A percentile compares a stretch with the other conserved stretches of the same genome.
phyloP scores from a whole-genome alignment of 2,329 filamentous ascomycete genomes.

The Epichloe scottii region DNA sequence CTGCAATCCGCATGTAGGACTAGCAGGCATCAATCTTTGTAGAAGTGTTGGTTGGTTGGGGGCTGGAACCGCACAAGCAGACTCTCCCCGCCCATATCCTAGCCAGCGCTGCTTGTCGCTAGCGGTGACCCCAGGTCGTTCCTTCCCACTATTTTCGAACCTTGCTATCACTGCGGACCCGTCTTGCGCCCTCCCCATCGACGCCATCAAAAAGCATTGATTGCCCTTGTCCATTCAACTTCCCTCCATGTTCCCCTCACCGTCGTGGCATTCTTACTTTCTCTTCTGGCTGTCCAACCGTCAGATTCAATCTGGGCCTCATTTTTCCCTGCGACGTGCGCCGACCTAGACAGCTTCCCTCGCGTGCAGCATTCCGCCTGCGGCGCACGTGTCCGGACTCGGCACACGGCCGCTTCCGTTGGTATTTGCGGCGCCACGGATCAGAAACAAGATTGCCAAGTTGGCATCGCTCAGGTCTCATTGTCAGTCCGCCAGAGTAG shows the following conservation, averaged over 20 bases:
- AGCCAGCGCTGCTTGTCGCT: not conserved
- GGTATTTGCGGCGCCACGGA: not conserved
- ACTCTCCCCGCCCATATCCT: too few relatives aligned
- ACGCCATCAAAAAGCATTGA: not conserved
- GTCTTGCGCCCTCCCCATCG: not conserved
- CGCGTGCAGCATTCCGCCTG: not conserved
- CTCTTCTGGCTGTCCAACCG: not conserved
- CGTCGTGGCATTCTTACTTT: not conserved
- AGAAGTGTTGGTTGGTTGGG: too few relatives aligned
- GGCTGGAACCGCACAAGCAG: too few relatives aligned
- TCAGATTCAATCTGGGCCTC: not conserved
- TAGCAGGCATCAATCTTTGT: too few relatives aligned
- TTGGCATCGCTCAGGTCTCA: not conserved
- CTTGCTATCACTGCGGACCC: not conserved
- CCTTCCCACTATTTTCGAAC: conserved; percentile 3
- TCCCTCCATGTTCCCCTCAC: not conserved
- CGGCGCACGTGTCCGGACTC: not conserved
- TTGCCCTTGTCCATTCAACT: not conserved
- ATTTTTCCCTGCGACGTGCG: not conserved
- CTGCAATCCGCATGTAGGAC: too few relatives aligned
- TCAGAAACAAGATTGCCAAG: not conserved
- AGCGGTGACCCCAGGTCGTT: not conserved
- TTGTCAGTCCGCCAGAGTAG: not conserved
- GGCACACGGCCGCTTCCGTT: not conserved
- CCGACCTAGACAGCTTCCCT: not conserved